A percentile compares a stretch with the other conserved stretches of the same genome.
These are phyloP conservation scores for Erysimum cheiranthoides DNA, from an alignment of 345 rosid species.

Conservation along the genomic window DNA sequence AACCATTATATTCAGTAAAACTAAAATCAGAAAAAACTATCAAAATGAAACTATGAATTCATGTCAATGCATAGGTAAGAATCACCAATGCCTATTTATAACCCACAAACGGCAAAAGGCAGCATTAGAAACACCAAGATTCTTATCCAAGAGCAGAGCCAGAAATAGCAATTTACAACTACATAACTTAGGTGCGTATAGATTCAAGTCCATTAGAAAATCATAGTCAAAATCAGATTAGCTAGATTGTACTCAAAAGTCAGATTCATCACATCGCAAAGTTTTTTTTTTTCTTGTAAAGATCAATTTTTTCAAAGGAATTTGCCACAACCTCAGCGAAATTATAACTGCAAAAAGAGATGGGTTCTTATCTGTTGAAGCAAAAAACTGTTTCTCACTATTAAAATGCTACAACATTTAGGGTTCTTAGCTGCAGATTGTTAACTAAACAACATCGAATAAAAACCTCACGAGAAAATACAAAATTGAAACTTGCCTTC, in stretches of 20 bases:
- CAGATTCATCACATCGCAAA: slow-evolving; percentile 1
- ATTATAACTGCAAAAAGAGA: neutral
- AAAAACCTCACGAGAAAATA: slow-evolving; percentile 2
- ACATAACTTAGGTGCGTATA: neutral
- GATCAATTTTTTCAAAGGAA: neutral
- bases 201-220: neutral
- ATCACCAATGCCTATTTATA: neutral
- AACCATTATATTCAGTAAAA: neutral
- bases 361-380: neutral
- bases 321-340: neutral
- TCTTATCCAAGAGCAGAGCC: neutral
- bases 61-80: neutral
- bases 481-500: slow-evolving; percentile 26
- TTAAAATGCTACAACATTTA: slow-evolving; percentile 7
- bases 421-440: slow-evolving; percentile 23
- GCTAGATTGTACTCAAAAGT: no score
- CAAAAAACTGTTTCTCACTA: slow-evolving; percentile 28
- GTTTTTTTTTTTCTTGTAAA: neutral
- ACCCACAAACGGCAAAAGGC: neutral
- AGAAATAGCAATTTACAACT: neutral
- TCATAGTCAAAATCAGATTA: neutral
- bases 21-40: neutral
- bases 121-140: neutral
- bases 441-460: neutral
- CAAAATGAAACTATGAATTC: neutral